phyloP scores from a whole-genome alignment of 1,284 basidiomycete genomes.

The Tilletia caries region DNA sequence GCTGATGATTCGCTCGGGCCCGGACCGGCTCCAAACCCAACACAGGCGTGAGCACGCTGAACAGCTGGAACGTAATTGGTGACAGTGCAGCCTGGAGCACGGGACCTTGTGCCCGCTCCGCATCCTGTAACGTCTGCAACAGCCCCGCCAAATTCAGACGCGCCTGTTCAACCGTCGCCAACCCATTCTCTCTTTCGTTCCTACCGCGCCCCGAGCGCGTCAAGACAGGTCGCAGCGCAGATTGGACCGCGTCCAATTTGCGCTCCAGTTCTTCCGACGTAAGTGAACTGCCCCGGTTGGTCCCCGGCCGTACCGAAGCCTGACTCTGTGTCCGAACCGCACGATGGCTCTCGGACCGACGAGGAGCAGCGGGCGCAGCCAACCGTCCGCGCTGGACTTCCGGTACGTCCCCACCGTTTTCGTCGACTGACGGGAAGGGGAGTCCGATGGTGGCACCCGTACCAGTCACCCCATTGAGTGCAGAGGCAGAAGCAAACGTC shows the following conservation, averaged over 20 bases:
- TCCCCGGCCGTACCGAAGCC: not conserved
- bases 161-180: constrained; percentile 18
- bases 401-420: not conserved
- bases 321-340: not conserved
- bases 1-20: not conserved
- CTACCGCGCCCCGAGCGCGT: constrained; percentile 9
- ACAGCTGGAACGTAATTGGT: constrained; percentile 27
- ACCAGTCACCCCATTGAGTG: not conserved
- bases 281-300: not conserved
- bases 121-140: constrained; percentile 19
- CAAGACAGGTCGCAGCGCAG: not conserved
- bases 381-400: not conserved
- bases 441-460: not conserved
- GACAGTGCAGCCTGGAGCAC: constrained; percentile 29
- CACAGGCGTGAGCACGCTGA: constrained; percentile 32
- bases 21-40: constrained; percentile 24
- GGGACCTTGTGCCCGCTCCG: constrained; percentile 20
- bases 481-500: not conserved
- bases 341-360: not conserved
- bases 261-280: constrained; percentile 8
- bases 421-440: constrained; percentile 4
- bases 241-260: constrained; percentile 11
- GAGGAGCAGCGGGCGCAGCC: not conserved
- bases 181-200: constrained; percentile 6
- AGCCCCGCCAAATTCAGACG: constrained; percentile 16